Evolutionary conservation across 306 rosid genomes (phyloP).

Genomic region (Leucaena leucocephala): DNA sequence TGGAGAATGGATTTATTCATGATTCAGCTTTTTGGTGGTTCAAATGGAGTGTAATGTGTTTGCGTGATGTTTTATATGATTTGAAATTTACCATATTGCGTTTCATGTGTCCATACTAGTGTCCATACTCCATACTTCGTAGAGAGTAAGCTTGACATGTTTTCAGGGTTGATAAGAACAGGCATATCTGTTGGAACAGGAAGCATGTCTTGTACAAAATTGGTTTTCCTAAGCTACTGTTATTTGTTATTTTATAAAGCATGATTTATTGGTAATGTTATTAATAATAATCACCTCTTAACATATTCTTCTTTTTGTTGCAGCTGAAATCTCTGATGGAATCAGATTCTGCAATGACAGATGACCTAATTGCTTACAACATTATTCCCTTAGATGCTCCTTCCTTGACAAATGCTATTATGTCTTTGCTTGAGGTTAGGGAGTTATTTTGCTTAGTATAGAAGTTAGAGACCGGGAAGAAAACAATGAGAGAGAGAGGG

Average conservation of each 20-base stretch:
- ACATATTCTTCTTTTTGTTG: slow-evolving; percentile 37
- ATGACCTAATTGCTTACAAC: slow-evolving; percentile 85
- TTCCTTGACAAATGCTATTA: slow-evolving; percentile 69
- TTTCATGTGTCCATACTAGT: neutral
- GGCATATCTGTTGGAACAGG: neutral
- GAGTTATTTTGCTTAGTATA: slow-evolving; percentile 23
- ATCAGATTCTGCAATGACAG: slow-evolving; percentile 87
- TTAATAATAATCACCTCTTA: slow-evolving; percentile 6
- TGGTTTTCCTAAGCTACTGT: neutral
- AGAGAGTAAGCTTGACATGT: neutral
- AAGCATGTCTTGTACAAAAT: neutral
- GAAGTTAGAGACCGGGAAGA: neutral
- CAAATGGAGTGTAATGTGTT: neutral
- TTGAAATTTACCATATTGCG: neutral
- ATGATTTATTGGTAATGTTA: neutral
- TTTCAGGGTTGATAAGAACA: neutral
- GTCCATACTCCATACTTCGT: neutral
- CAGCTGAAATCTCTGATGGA: slow-evolving; percentile 85
- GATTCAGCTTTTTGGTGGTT: neutral
- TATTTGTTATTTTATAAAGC: neutral
- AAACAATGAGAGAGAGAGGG: neutral
- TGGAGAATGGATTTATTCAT: neutral
- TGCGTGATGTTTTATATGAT: neutral
- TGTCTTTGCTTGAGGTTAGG: slow-evolving; percentile 68
- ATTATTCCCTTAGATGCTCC: slow-evolving; percentile 88